Base-by-base conservation (phyloP, 805 yeast genomes). In the Wickerhamiella nectarea region DNA sequence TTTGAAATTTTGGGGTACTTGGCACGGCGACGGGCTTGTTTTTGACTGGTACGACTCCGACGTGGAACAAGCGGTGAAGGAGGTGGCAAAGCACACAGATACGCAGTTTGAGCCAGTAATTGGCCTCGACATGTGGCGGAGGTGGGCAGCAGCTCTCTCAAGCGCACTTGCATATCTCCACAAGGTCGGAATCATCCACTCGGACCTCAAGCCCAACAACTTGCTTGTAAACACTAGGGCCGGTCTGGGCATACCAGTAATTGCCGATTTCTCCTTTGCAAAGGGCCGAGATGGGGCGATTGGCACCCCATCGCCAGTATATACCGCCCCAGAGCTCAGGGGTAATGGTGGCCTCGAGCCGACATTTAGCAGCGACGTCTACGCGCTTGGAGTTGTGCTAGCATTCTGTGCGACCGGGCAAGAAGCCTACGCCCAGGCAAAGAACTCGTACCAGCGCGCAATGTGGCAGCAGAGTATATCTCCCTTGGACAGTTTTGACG, bases 131-230 rank as follows among this genome's bases (percentile, higher is more conserved):
- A 43, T 42, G 21, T 59, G 60, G 58, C 21, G 18, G 17, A 11
- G 24, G n/a, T 57, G 59, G 60, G 51, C 59, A 9, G 38, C 15
- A 8, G 54, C 53, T 39, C 52, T 60, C 18, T 43, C 47, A 11
- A 22, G 18, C 1, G 62, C 56, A 2, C 49, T 59, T 24, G 26
- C 36, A 15, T 50, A 46, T 21, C 33, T 59, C 19, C 58, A 56
- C 25, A 24, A 49, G 8, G 43, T 44, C 24, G 50, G 57, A 4
- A 49, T 64, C 21, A 66, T 71, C 12, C 75, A 72, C 47, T 64
- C 72, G 49, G 76, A 72, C 50, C 51, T 69, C 47, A 71, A 72
- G 53, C 62, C 73, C 14, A 66, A 66, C 36, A 71, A 71, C 50
- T 52, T 71, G 7, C 53, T 71, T 46, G 56, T 63, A 12, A 52